A percentile compares a stretch with the other conserved stretches of the same genome.
These are phyloP conservation scores for Verticillium klebahnii DNA, from an alignment of 2,329 filamentous ascomycete species.

Conservation along the genomic window DNA sequence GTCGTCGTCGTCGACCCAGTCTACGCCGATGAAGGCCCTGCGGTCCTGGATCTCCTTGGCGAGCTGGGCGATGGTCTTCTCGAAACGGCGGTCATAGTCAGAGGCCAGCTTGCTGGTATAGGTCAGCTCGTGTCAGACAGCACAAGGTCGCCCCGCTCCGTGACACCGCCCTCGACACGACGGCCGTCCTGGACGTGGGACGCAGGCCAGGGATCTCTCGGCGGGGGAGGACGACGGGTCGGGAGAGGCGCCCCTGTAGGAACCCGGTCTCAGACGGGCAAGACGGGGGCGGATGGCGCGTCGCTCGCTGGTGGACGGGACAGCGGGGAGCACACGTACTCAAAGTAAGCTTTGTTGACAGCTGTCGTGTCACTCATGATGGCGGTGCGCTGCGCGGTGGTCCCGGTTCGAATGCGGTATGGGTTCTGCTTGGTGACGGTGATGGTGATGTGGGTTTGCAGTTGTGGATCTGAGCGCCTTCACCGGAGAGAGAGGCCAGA, in stretches of 20 bases:
- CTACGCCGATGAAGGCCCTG: slow-evolving; percentile 57
- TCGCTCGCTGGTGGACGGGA: neutral
- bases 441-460: neutral
- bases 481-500: neutral
- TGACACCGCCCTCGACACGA: neutral
- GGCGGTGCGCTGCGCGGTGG: neutral
- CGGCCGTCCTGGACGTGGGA: neutral
- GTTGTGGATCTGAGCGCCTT: too few species aligned
- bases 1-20: slow-evolving; percentile 42
- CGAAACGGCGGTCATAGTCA: slow-evolving; percentile 53
- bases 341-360: slow-evolving; percentile 14
- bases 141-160: neutral
- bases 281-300: neutral
- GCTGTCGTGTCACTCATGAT: slow-evolving; percentile 8
- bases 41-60: slow-evolving; percentile 46
- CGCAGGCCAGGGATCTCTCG: neutral
- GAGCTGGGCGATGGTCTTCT: slow-evolving; percentile 48
- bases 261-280: slow-evolving; percentile 4
- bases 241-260: slow-evolving; percentile 4
- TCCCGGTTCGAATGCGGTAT: neutral
- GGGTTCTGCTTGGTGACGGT: neutral
- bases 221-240: neutral
- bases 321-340: slow-evolving; percentile 6
- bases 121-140: neutral
- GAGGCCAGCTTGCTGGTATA: slow-evolving; percentile 43